Percentiles rank a stretch among this genome's conserved stretches.
Conservation (phyloP, 2,329 filamentous ascomycete genomes). For the Acarospora socialis region DNA sequence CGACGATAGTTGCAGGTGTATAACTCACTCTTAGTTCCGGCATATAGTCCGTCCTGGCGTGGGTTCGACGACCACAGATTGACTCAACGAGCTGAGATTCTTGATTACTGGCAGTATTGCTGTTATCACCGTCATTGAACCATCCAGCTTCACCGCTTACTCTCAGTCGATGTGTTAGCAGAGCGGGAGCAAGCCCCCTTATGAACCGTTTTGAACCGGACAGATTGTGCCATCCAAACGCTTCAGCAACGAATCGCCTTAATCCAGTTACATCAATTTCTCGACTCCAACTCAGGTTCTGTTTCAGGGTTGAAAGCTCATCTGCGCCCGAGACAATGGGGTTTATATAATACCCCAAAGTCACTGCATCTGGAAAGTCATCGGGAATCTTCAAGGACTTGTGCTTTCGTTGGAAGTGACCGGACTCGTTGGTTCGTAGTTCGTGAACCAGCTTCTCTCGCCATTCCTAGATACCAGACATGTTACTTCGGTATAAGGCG, state of each 20-base stretch:
- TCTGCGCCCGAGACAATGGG: slow-evolving; percentile 59
- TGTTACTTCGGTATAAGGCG: slow-evolving; percentile 26
- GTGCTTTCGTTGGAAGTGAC: slow-evolving; percentile 64
- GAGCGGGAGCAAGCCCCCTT: slow-evolving; percentile 59
- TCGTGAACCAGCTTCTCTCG: slow-evolving; percentile 53
- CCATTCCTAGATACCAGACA: slow-evolving; percentile 31
- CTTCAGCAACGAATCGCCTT: slow-evolving; percentile 59
- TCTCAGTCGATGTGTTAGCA: slow-evolving; percentile 50
- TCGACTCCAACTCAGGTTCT: slow-evolving; percentile 44
- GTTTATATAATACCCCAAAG: slow-evolving; percentile 76
- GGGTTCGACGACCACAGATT: slow-evolving; percentile 32
- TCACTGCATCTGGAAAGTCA: slow-evolving; percentile 63
- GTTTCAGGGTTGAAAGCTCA: slow-evolving; percentile 40
- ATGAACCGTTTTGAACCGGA: slow-evolving; percentile 75
- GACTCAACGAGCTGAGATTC: slow-evolving; percentile 11
- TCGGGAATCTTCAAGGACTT: slow-evolving; percentile 62
- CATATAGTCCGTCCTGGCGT: slow-evolving; percentile 30
- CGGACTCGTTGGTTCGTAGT: slow-evolving; percentile 68
- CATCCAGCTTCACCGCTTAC: too few relatives aligned
- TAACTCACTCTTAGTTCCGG: slow-evolving; percentile 35
- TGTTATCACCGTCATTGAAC: too few relatives aligned
- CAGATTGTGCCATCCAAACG: slow-evolving; percentile 73
- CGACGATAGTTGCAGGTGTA: slow-evolving; percentile 31
- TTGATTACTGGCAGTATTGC: slow-evolving; percentile 12
- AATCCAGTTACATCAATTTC: slow-evolving; percentile 52